Evolutionary conservation across 495 filamentous ascomycete genomes (phyloP), one percentile per base, ranked within the genome.

Genomic region (Neurospora cerealis): DNA sequence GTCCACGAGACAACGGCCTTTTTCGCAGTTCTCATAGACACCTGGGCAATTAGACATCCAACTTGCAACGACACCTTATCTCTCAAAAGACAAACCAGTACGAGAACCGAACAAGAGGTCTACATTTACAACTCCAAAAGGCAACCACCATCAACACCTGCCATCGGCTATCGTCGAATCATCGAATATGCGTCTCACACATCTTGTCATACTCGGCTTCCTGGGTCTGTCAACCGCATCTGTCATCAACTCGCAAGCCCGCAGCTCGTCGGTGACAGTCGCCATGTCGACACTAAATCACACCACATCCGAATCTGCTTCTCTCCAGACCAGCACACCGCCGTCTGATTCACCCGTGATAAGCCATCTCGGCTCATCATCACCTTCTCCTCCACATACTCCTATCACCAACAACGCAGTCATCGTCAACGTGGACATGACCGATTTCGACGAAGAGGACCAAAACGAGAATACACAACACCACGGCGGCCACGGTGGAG

Each of bases 121-220:
- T n/a, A 7, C 41, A 44, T 44, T 1, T 44, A 42, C 8, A 8
- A 9, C 19, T 9, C 42, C 19, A 1, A 44, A 2, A n/a, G 19
- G 3, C 42, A 44, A 44, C 19, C n/a, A 19, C 3, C n/a, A 54
- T 0, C 10, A 24, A 54, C 4, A 54, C 21, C 21, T 5, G 4
- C n/a, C 9, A 11, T 2, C 21, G 0, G n/a, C 0, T 11, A 0
- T 28, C 46, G 1, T 3, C 21, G 0, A 60, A 32, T 2, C 21
- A 24, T 34, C 54, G 10, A 66, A 9, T 0, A 66, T 66, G 54
- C 28, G 15, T 34, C 54, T 66, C 15, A 34, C 28, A 19, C 28
- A 0, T 9, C 28, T 62, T 2, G 0, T 66, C 54, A 19, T 15
- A 4, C 54, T 66, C 7, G 0, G 5, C 15, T 2, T 62, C 15